These are phyloP conservation scores for Eleusine indica DNA, from an alignment of 176 grass and related monocot genomes.

Conservation along the genomic window DNA sequence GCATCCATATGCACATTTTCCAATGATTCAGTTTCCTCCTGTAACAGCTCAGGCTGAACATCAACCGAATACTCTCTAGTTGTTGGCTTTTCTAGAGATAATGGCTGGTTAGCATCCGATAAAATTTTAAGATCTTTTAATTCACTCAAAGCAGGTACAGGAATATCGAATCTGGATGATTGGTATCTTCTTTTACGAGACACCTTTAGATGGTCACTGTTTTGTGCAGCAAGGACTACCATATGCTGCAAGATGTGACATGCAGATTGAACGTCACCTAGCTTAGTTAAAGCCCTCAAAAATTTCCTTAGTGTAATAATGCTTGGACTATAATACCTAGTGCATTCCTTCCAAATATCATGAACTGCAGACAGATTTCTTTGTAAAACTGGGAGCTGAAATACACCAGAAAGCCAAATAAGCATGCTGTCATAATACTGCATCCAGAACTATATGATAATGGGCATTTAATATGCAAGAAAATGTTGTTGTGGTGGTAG, in stretches of 20 bases:
- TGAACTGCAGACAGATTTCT: conserved; percentile 67
- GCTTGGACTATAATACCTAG: conserved; percentile 85
- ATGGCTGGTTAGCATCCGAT: conserved; percentile 21
- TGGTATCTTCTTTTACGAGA: conserved; percentile 57
- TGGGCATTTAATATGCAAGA: conserved; percentile 20
- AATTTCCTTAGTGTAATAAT: conserved; percentile 71
- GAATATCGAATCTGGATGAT: conserved; percentile 80
- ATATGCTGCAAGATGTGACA: conserved; percentile 69
- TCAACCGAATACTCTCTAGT: conserved; percentile 32
- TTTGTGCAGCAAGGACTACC: conserved; percentile 54
- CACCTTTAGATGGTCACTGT: conserved; percentile 43
- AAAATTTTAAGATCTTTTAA: conserved; percentile 48
- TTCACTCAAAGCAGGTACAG: conserved; percentile 60
- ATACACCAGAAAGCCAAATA: conserved; percentile 53
- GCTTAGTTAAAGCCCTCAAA: conserved; percentile 59
- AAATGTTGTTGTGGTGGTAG: conserved; percentile 40
- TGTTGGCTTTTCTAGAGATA: conserved; percentile 36
- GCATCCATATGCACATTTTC: conserved; percentile 38
- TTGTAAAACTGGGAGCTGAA: conserved; percentile 82
- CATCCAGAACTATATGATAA: conserved; percentile 27
- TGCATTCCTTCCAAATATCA: conserved; percentile 89
- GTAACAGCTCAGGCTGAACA: conserved; percentile 30
- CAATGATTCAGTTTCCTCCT: conserved; percentile 31
- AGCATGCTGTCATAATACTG: conserved; percentile 2
- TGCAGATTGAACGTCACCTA: conserved; percentile 80